phyloP scores from a whole-genome alignment of 257 asterid genomes.

The Orobanche coerulescens region DNA sequence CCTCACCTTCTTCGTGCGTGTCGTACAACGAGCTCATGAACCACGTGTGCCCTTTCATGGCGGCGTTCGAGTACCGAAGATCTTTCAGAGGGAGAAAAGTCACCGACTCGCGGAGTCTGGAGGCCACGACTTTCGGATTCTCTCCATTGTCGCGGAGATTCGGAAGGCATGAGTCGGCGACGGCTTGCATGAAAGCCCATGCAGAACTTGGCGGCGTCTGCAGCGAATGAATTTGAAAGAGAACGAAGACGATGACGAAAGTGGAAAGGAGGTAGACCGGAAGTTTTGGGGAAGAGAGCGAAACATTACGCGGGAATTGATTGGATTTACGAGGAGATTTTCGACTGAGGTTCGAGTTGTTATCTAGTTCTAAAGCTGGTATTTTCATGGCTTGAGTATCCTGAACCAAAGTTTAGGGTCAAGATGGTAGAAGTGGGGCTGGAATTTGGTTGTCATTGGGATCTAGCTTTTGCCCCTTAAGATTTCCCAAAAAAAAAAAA shows the following conservation, averaged over 20 bases:
- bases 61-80: conserved; percentile 34
- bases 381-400: conserved; percentile 22
- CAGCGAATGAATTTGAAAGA: conserved; percentile 49
- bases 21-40: conserved; percentile 72
- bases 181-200: conserved; percentile 28
- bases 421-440: neutral
- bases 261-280: conserved; percentile 32
- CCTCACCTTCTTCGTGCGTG: conserved; percentile 49
- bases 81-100: conserved; percentile 71
- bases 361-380: conserved; percentile 26
- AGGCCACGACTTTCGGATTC: conserved; percentile 18
- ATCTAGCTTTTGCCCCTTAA: neutral
- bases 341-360: conserved; percentile 11
- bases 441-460: conserved; percentile 22
- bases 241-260: conserved; percentile 29
- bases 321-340: conserved; percentile 19
- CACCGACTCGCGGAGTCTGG: conserved; percentile 34
- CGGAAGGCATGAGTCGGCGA: conserved; percentile 21
- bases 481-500: conserved; percentile 18
- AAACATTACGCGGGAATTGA: conserved; percentile 4
- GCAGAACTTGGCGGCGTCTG: conserved; percentile 26
- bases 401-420: neutral
- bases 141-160: neutral
- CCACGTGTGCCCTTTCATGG: conserved; percentile 73
- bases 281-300: conserved; percentile 30